Evolutionary conservation across 495 filamentous ascomycete species (phyloP), one percentile per base, ranked within the genome.

Genomic region (Staphylotrichum longicolle): DNA sequence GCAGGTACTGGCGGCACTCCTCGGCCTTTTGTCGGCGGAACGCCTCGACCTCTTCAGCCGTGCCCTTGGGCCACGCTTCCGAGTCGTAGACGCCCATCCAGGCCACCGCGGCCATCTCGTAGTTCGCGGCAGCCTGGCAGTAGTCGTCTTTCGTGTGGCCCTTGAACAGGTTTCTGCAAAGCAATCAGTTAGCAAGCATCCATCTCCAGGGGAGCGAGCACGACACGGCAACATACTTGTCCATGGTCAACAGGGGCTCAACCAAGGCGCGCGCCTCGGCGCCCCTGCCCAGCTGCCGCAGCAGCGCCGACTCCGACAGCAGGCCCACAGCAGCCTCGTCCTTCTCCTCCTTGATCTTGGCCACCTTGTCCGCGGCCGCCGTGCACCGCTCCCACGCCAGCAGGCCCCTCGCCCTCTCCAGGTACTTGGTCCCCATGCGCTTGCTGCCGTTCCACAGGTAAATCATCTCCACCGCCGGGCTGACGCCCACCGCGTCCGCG

Each of bases 391-490:
- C 76, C 90, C 91, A 96, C 5, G 82, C 77, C 6, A 97, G 72
- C 10, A 79, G 77, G 7, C 70, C 69, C 15, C 92, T 67, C 3
- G 87, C 90, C 34, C 78, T 76, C 49, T 90, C 80, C 14, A 96
- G 76, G 61, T 90, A 83, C 3, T 74, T 72, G 6, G 73, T 62
- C 27, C 79, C 77, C 90, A 96, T 94, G 45, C 91, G 85, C 74
- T 89, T 95, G 46, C 78, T 77, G 2, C 88, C 88, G 62, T 84
- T 91, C 94, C 94, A 98, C 67, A 98, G 85, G 72, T 93, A 96
- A n/a, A 89, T 86, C 91, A 98, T 96, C 76, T 98, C 94, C 68
- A 91, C 86, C 3, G 90, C 72, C 0, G 94, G 95, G 63, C 87
- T 88, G 7, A 93, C 85, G 27, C 92, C 92, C 34, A 96, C 79